A percentile compares a stretch with the other conserved stretches of the same genome.
These are phyloP conservation scores for Colletotrichum sp. DNA, from an alignment of 2,329 filamentous ascomycete species.

Conservation along the genomic window DNA sequence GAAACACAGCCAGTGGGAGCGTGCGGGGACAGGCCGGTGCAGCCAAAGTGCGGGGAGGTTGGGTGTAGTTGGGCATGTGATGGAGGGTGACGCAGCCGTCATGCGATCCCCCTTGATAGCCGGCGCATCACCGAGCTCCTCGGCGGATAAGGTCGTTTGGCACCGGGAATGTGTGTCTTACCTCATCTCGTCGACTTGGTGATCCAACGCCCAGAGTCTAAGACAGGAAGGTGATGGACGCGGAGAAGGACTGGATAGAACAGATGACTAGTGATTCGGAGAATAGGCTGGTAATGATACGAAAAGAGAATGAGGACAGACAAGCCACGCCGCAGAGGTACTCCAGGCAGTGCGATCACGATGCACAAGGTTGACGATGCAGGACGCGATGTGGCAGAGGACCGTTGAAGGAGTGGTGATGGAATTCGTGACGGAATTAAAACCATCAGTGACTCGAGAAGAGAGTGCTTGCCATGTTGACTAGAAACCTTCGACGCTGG, in stretches of 20 bases:
- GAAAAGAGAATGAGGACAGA: background rate
- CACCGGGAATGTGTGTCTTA: background rate
- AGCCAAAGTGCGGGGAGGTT: conserved; percentile 19
- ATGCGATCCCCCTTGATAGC: conserved; percentile 16
- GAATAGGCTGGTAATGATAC: background rate
- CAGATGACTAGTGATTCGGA: background rate
- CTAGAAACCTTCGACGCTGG: background rate
- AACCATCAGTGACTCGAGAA: background rate
- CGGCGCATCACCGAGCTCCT: background rate
- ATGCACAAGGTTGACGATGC: background rate
- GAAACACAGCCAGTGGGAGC: conserved; percentile 20
- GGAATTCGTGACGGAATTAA: background rate
- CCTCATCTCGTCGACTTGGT: conserved; percentile 11
- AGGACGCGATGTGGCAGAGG: background rate
- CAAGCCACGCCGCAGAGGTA: background rate
- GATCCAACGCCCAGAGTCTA: background rate
- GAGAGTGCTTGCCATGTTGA: background rate
- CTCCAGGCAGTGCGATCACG: background rate
- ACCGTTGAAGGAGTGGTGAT: background rate
- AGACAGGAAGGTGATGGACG: background rate
- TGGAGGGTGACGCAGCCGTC: conserved; percentile 19
- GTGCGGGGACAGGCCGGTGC: conserved; percentile 15
- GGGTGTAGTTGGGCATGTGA: conserved; percentile 11
- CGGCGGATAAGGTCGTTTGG: background rate
- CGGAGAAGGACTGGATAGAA: background rate